Percentiles rank a stretch among this genome's conserved stretches.
Conservation (phyloP, 805 yeast genomes). For the Pichia cabralensis region DNA sequence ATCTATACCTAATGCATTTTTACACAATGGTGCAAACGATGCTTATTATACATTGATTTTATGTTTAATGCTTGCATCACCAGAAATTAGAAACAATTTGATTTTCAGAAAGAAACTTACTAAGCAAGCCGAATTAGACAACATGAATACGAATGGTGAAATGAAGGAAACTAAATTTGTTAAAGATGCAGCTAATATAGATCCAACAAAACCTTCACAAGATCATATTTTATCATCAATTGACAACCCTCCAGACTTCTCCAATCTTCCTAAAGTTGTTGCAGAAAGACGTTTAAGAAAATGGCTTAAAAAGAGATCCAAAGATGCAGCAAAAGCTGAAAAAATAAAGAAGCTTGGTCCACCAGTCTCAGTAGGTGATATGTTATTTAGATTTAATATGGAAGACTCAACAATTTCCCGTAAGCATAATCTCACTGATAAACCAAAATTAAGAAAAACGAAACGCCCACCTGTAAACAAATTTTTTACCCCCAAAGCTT, state of each 20-base stretch:
- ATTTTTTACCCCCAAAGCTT: slow-evolving; percentile 11
- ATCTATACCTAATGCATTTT: slow-evolving; percentile 20
- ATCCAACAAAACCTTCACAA: no score
- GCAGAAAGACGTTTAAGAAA: no score
- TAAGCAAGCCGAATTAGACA: no score
- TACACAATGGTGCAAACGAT: slow-evolving; percentile 26
- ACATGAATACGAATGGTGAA: no score
- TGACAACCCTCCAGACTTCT: no score
- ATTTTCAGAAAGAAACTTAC: no score
- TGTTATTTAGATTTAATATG: no score
- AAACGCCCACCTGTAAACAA: slow-evolving; percentile 8
- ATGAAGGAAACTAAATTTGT: neutral
- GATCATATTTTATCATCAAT: no score
- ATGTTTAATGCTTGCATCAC: slow-evolving; percentile 19
- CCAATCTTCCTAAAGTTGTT: no score
- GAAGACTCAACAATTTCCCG: slow-evolving; percentile 10
- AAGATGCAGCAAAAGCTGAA: slow-evolving; percentile 4
- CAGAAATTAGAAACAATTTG: slow-evolving; percentile 19
- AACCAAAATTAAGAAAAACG: neutral
- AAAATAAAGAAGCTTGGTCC: slow-evolving; percentile 5
- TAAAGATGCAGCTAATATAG: neutral
- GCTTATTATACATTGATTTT: slow-evolving; percentile 23
- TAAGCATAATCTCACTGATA: slow-evolving; percentile 1
- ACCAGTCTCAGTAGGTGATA: no score
- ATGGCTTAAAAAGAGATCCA: slow-evolving; percentile 1